These are phyloP conservation scores for Tolypocladium guangdongense DNA, from an alignment of 2,329 filamentous ascomycete genomes.

Conservation along the genomic window DNA sequence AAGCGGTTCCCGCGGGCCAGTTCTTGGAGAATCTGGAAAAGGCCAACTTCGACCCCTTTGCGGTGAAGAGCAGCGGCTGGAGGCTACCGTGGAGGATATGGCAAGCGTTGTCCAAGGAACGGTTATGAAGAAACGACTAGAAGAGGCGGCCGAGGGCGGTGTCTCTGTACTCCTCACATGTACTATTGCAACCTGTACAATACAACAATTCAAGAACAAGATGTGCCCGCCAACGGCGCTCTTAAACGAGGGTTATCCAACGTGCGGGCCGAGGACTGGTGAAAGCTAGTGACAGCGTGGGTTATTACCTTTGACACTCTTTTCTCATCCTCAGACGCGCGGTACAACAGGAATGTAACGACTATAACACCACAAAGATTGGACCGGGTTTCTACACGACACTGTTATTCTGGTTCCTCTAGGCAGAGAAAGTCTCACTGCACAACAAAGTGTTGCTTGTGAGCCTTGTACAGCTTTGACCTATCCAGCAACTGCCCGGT, in stretches of 20 bases:
- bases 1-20: constrained; percentile 63
- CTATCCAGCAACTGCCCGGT: constrained; percentile 38
- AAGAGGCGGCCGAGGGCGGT: background rate
- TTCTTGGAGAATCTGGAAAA: constrained; percentile 72
- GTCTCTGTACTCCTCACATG: background rate
- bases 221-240: background rate
- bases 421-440: constrained; percentile 11
- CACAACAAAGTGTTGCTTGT: constrained; percentile 32
- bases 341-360: background rate
- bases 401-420: background rate
- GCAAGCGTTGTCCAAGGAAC: constrained; percentile 37
- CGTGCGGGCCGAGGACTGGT: background rate
- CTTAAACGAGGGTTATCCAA: background rate
- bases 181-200: background rate
- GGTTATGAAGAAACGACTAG: constrained; percentile 25
- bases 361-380: background rate
- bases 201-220: constrained; percentile 1
- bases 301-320: too few relatives aligned
- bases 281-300: background rate
- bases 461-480: constrained; percentile 36
- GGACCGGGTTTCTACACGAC: background rate
- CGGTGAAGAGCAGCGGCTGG: constrained; percentile 54
- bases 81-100: constrained; percentile 70
- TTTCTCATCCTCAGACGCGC: background rate
- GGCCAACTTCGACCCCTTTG: constrained; percentile 76